A percentile compares a stretch with the other conserved stretches of the same genome.
phyloP scores from a whole-genome alignment of 495 filamentous ascomycete species.

The Trichoderma reesei region DNA sequence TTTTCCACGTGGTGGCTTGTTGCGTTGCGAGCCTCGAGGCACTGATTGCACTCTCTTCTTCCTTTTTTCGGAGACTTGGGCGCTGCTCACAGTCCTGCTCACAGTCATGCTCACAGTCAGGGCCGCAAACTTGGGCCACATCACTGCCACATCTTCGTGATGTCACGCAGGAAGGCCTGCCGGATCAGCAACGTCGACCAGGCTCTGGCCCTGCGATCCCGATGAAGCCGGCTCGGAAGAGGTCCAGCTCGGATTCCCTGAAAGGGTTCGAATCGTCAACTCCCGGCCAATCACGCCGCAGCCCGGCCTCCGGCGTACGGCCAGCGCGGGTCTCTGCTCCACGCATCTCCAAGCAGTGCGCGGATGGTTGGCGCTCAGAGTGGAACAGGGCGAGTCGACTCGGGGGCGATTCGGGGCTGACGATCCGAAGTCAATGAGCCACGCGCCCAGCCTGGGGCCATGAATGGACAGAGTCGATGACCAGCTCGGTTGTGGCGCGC shows the following conservation, averaged over 20 bases:
- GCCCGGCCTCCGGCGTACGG: conserved; percentile 2
- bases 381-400: neutral
- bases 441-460: neutral
- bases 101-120: too few relatives aligned
- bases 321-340: neutral
- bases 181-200: neutral
- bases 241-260: neutral
- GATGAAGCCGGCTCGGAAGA: neutral
- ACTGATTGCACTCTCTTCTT: neutral
- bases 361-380: neutral
- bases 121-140: neutral
- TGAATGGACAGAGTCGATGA: neutral
- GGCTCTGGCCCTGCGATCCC: neutral
- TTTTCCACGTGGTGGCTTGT: neutral
- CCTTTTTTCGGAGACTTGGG: neutral
- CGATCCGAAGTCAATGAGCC: neutral
- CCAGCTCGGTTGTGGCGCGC: neutral
- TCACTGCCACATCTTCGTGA: neutral
- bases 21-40: neutral
- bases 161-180: neutral
- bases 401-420: neutral
- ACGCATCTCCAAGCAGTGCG: neutral
- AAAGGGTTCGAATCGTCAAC: neutral
- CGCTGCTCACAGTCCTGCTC: too few relatives aligned
- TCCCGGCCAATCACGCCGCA: conserved; percentile 1